phyloP scores from a whole-genome alignment of 208 protist species.

The Strigomonas culicis region DNA sequence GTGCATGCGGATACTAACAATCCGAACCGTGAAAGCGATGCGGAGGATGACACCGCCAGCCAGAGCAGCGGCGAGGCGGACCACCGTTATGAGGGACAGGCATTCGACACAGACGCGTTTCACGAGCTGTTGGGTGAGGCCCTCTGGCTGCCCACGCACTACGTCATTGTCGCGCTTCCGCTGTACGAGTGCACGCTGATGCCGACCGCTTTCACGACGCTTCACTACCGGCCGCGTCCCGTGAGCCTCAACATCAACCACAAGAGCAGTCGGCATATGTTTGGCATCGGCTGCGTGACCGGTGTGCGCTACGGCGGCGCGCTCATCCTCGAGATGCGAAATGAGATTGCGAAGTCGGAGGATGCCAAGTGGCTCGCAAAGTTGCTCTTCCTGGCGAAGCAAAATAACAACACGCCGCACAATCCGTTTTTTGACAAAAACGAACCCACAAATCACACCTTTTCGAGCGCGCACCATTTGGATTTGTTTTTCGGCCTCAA shows the following conservation, averaged over 20 bases:
- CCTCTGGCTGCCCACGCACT: conserved; percentile 50
- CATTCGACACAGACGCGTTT: too few species aligned
- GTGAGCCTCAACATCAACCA: conserved; percentile 49
- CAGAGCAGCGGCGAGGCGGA: too few species aligned
- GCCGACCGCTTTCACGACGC: conserved; percentile 30
- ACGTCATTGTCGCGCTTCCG: conserved; percentile 49
- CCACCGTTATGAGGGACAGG: neutral
- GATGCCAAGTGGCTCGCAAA: too few species aligned
- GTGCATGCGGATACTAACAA: neutral
- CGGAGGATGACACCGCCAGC: neutral
- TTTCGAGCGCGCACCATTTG: too few species aligned
- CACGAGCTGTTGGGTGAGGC: conserved; percentile 6
- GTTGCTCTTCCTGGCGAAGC: too few species aligned
- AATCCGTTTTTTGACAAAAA: too few species aligned
- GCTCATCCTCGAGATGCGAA: conserved; percentile 50
- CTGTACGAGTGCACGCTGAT: conserved; percentile 59
- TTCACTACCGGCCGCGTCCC: conserved; percentile 28
- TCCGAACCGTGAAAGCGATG: neutral
- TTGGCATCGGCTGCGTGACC: conserved; percentile 59
- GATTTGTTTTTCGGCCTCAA: too few species aligned
- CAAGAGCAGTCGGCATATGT: conserved; percentile 33
- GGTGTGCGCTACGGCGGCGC: conserved; percentile 55
- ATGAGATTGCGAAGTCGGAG: too few species aligned
- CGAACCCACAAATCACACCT: too few species aligned
- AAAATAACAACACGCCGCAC: too few species aligned